A percentile compares a stretch with the other conserved stretches of the same genome.
phyloP scores from a whole-genome alignment of 352 stramenopile genomes.

The Pythium volutum region DNA sequence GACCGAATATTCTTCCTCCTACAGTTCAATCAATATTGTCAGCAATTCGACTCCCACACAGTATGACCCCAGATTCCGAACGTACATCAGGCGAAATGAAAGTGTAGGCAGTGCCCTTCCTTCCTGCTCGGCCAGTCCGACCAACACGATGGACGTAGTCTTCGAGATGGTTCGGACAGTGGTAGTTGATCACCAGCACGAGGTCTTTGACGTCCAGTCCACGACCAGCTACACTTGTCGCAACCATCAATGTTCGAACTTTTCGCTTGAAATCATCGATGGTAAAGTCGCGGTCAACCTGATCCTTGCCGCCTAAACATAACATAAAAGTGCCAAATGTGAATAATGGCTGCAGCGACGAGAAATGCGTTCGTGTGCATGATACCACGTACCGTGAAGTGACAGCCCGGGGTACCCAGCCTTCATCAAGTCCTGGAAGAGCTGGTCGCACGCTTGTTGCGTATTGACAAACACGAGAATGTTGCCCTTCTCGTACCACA shows the following conservation, averaged over 20 bases:
- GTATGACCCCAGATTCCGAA: conserved; percentile 3
- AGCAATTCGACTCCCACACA: neutral
- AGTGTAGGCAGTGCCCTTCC: conserved; percentile 98
- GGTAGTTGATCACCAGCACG: conserved; percentile 99
- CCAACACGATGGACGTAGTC: conserved; percentile 99
- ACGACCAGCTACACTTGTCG: conserved; percentile 95
- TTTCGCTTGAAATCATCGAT: conserved; percentile 99
- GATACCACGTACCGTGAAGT: conserved; percentile 90
- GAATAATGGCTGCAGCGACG: neutral
- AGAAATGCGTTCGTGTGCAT: no score
- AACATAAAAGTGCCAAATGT: conserved; percentile 16
- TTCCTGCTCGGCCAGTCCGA: conserved; percentile 93
- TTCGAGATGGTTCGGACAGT: conserved; percentile 99
- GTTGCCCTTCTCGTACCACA: conserved; percentile 97
- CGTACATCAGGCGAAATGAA: conserved; percentile 96
- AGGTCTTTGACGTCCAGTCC: conserved; percentile 98
- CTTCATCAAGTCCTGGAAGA: conserved; percentile 97
- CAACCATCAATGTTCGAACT: conserved; percentile 90
- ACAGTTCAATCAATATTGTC: conserved; percentile 2
- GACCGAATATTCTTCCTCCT: conserved; percentile 97
- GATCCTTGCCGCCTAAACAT: conserved; percentile 94
- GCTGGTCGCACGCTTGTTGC: conserved; percentile 95
- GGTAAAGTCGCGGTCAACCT: conserved; percentile 98
- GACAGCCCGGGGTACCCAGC: conserved; percentile 95
- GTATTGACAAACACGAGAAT: conserved; percentile 99